phyloP scores from a whole-genome alignment of 2,329 filamentous ascomycete species.

The Trematosphaeria pertusa region DNA sequence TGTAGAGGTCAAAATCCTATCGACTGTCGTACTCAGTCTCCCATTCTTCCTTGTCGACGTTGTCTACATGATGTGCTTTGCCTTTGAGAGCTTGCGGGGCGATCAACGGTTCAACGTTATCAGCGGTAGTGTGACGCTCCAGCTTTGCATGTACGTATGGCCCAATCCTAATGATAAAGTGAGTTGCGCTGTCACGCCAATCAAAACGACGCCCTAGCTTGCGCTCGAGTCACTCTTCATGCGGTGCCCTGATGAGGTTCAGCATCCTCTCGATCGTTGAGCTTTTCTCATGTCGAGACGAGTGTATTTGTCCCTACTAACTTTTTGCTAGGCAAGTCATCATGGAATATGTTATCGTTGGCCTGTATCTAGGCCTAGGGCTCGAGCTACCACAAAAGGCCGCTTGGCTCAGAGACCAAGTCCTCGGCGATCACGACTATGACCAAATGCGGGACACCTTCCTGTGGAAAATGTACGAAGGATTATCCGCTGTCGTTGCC shows the following conservation, averaged over 20 bases:
- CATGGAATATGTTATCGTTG: slow-evolving; percentile 45
- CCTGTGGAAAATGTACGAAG: slow-evolving; percentile 43
- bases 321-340: slow-evolving; percentile 36
- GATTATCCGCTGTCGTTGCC: slow-evolving; percentile 33
- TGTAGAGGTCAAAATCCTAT: slow-evolving; percentile 43
- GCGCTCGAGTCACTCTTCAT: too few relatives aligned
- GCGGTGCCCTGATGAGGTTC: too few relatives aligned
- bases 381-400: slow-evolving; percentile 42
- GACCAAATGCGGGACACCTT: slow-evolving; percentile 40
- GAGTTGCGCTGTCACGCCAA: too few relatives aligned
- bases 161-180: too few relatives aligned
- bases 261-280: too few relatives aligned
- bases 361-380: slow-evolving; percentile 40
- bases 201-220: too few relatives aligned
- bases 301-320: slow-evolving; percentile 8
- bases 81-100: slow-evolving; percentile 36
- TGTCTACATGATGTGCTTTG: slow-evolving; percentile 49
- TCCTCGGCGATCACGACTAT: slow-evolving; percentile 26
- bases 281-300: too few relatives aligned
- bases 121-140: slow-evolving; percentile 41
- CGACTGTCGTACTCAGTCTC: slow-evolving; percentile 43
- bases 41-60: slow-evolving; percentile 46
- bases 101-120: slow-evolving; percentile 44
- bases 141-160: slow-evolving; percentile 46
- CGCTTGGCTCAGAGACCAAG: slow-evolving; percentile 31